Conservation (phyloP, 2,329 filamentous ascomycete genomes). For the Penicillium sp. region DNA sequence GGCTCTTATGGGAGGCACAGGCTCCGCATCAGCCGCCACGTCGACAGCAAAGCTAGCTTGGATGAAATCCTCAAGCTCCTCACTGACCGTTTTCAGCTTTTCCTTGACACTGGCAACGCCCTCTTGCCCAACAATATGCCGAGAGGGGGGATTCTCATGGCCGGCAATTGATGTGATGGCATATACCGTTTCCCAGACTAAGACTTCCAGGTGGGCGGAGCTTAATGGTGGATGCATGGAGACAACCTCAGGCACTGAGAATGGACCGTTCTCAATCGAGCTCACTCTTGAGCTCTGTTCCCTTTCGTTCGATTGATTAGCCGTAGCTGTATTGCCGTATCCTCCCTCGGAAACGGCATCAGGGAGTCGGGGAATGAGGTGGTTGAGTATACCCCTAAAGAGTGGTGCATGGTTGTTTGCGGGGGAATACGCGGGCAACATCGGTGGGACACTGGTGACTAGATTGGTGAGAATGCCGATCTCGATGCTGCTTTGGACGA, state of each 20-base stretch:
- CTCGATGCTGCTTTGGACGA: constrained; percentile 94
- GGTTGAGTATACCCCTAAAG: constrained; percentile 79
- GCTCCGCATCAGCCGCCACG: constrained; percentile 41
- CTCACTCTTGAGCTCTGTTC: constrained; percentile 27
- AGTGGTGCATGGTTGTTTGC: constrained; percentile 75
- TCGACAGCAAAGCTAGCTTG: constrained; percentile 86
- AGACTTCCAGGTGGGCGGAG: constrained; percentile 66
- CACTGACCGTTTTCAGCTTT: constrained; percentile 93
- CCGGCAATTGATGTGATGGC: constrained; percentile 90
- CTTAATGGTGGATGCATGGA: constrained; percentile 76
- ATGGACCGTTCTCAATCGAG: constrained; percentile 39
- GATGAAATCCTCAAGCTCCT: constrained; percentile 95
- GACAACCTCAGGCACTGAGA: constrained; percentile 54
- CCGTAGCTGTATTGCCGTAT: constrained; percentile 5
- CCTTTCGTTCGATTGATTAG: constrained; percentile 19
- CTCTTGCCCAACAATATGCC: constrained; percentile 92
- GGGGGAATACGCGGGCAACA: constrained; percentile 68
- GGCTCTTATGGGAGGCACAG: constrained; percentile 18
- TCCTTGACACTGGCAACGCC: constrained; percentile 87
- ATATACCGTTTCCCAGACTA: constrained; percentile 88
- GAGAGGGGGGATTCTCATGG: constrained; percentile 90
- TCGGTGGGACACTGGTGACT: constrained; percentile 78
- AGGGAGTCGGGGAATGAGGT: constrained; percentile 76
- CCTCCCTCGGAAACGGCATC: constrained; percentile 41
- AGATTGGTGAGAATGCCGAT: constrained; percentile 84